phyloP scores from a whole-genome alignment of 768 basidiomycete genomes.

The Tricholomella constricta region DNA sequence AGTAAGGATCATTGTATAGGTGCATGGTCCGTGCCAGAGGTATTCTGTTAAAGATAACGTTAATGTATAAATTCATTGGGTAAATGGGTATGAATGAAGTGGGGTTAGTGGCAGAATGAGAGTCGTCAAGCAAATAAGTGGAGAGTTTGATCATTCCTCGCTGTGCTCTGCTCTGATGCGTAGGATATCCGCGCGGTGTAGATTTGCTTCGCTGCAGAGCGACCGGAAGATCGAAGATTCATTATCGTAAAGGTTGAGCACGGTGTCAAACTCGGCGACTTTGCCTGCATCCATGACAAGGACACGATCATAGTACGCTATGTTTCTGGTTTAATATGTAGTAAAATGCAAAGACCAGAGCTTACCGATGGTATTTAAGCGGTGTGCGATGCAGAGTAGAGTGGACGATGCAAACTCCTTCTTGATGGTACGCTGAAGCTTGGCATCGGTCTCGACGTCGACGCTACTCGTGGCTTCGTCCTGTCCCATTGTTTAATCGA shows the following conservation, averaged over 20 bases:
- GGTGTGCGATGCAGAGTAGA: conserved; percentile 57
- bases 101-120: background rate
- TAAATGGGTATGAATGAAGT: background rate
- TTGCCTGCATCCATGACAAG: conserved; percentile 72
- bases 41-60: background rate
- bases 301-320: conserved; percentile 67
- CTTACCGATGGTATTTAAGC: conserved; percentile 58
- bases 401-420: conserved; percentile 58
- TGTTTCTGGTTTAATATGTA: background rate
- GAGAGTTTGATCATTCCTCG: background rate
- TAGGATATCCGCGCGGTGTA: conserved; percentile 57
- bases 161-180: conserved; percentile 44
- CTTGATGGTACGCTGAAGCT: conserved; percentile 64
- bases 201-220: conserved; percentile 65
- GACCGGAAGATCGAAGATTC: conserved; percentile 68
- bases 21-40: background rate
- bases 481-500: conserved; percentile 29
- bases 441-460: conserved; percentile 63
- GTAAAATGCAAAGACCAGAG: background rate
- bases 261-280: conserved; percentile 76
- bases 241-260: conserved; percentile 62
- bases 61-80: no score
- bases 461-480: conserved; percentile 67
- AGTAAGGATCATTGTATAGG: background rate
- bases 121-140: background rate